Conservation (phyloP, 164 flowering plant genomes). For the Chimonanthus salicifolius region DNA sequence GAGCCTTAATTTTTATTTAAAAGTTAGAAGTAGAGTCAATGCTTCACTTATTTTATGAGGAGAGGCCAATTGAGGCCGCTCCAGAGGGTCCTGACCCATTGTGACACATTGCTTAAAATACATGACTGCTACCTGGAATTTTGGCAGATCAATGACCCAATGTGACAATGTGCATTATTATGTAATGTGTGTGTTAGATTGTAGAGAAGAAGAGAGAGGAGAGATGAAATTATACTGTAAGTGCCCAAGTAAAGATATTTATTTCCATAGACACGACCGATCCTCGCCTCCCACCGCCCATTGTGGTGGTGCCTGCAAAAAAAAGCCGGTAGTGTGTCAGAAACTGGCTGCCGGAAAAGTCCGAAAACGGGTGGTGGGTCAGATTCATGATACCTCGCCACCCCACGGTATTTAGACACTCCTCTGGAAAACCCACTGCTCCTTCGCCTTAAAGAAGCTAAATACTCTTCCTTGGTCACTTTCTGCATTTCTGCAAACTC, state of each 20-base stretch:
- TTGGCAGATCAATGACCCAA: no score
- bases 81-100: no score
- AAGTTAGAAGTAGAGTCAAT: neutral
- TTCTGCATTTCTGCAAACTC: constrained; percentile 68
- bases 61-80: no score
- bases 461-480: constrained; percentile 63
- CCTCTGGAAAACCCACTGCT: constrained; percentile 97
- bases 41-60: neutral
- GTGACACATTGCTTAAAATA: no score
- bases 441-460: constrained; percentile 57
- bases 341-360: neutral
- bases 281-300: constrained; percentile 55
- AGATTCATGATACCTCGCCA: constrained; percentile 59
- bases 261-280: constrained; percentile 48
- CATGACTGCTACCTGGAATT: no score
- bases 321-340: constrained; percentile 14
- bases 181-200: neutral
- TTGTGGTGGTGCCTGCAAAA: constrained; percentile 44
- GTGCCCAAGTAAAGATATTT: constrained; percentile 50
- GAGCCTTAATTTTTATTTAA: no score
- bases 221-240: constrained; percentile 21
- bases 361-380: neutral
- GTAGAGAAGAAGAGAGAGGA: neutral
- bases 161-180: neutral
- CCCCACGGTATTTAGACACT: constrained; percentile 93